These are phyloP conservation scores for Nicotiana tomentosiformis DNA, from an alignment of 257 asterid species.

Conservation along the genomic window DNA sequence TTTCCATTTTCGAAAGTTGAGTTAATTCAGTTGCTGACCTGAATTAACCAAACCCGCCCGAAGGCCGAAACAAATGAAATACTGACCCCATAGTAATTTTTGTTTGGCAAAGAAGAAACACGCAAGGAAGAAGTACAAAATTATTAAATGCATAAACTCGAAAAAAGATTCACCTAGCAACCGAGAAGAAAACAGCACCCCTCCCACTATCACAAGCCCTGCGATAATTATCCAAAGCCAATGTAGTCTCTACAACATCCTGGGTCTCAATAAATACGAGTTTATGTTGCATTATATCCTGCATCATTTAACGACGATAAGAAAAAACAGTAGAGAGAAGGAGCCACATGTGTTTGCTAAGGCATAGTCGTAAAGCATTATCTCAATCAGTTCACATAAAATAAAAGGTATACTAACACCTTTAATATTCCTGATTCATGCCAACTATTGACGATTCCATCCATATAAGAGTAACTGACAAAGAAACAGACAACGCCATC, in stretches of 20 bases:
- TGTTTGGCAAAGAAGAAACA: background rate
- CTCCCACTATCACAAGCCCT: conserved; percentile 99
- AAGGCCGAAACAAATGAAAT: background rate
- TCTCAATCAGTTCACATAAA: background rate
- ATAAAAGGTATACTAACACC: conserved; percentile 34
- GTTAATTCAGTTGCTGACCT: background rate
- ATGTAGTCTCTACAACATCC: conserved; percentile 96
- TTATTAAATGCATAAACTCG: background rate
- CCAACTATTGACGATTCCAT: conserved; percentile 97
- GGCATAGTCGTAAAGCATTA: background rate
- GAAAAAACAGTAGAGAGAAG: background rate
- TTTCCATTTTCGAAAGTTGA: background rate
- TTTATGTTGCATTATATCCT: conserved; percentile 99
- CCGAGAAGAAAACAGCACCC: conserved; percentile 99
- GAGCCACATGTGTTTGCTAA: background rate
- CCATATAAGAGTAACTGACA: conserved; percentile 98
- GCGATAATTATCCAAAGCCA: conserved; percentile 94
- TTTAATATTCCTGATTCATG: conserved; percentile 89
- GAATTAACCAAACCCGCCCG: background rate
- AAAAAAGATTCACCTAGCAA: conserved; percentile 63
- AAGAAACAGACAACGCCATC: conserved; percentile 97
- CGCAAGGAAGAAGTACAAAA: background rate
- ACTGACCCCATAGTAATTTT: background rate
- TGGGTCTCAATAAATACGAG: conserved; percentile 98
- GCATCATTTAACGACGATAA: conserved; percentile 20